Percentiles rank a stretch among this genome's conserved stretches.
Evolutionary conservation across 192 early-diverging fungal genomes (phyloP).

Genomic region (Backusella sp.): DNA sequence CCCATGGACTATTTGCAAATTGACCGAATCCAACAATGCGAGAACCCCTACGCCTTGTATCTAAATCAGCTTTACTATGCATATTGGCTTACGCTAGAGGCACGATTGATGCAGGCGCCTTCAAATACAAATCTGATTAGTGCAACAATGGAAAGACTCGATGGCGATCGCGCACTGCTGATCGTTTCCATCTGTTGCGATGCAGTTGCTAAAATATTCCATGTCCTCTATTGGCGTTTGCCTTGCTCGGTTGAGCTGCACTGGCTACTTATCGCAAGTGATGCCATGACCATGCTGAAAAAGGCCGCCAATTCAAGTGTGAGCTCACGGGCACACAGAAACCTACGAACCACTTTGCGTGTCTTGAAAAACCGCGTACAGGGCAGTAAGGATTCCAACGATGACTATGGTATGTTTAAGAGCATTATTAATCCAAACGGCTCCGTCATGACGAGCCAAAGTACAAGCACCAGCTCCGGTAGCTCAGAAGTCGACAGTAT

Average conservation of each 20-base stretch:
- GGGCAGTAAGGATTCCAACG: neutral
- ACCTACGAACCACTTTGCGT: conserved; percentile 10
- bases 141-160: conserved; percentile 8
- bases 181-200: conserved; percentile 28
- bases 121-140: conserved; percentile 6
- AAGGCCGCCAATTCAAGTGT: conserved; percentile 7
- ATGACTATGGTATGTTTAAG: neutral
- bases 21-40: conserved; percentile 17
- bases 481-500: neutral
- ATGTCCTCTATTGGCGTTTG: conserved; percentile 11
- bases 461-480: conserved; percentile 12
- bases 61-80: conserved; percentile 22
- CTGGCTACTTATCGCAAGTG: conserved; percentile 20
- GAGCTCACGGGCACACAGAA: conserved; percentile 1
- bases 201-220: conserved; percentile 13
- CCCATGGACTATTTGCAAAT: conserved; percentile 21
- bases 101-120: conserved; percentile 19
- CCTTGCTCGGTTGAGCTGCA: conserved; percentile 22
- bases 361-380: conserved; percentile 2
- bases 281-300: conserved; percentile 21
- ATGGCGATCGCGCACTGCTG: conserved; percentile 12
- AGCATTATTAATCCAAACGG: neutral
- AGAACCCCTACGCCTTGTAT: conserved; percentile 14
- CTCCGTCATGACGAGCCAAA: neutral
- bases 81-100: conserved; percentile 24